Evolutionary conservation across 2,329 filamentous ascomycete species (phyloP), one percentile per base, ranked within the genome.

Genomic region (Colletotrichum scovillei): DNA sequence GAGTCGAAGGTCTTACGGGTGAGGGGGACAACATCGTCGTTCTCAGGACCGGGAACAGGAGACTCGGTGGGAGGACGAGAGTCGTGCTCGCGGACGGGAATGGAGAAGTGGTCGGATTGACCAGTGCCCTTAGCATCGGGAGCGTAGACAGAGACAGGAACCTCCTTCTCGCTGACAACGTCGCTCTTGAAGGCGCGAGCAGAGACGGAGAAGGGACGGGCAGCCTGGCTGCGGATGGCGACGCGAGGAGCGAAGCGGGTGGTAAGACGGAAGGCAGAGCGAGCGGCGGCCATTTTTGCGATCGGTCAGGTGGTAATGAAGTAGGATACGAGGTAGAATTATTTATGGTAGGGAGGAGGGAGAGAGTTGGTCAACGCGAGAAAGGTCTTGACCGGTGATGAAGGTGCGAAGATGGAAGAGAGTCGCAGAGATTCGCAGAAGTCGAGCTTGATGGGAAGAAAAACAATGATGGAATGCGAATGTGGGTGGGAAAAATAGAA

Each of bases 121-220:
- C 81, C 80, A 42, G 79, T 76, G 69, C 87, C 88, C 76, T 88
- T 86, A 67, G 82, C 78, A 71, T 87, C 84, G 6, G 85, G 82
- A 35, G 79, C 81, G 80, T 90, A 91, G 77, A 89, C 83, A 26
- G 88, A 88, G 68, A 90, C 88, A 32, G 88, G 88, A 19, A 91
- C 82, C 78, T 90, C 87, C 76, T 87, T 88, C 83, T 90, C 88
- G 75, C 86, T 86, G 75, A 90, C 86, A 14, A 89, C 87, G 72
- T 86, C 87, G 77, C 85, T 87, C 79, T 86, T 88, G 66, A 78
- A 76, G 75, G 82, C 83, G 56, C 79, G 75, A 24, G 81, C 76
- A 2, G 83, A 82, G 55, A 81, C 76, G 14, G 81, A 81, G 75
- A 87, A 83, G 42, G 82, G 76, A 46, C 84, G 73, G n/a, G 78